Conservation (phyloP, 768 basidiomycete species). For the Mycena alexandri region DNA sequence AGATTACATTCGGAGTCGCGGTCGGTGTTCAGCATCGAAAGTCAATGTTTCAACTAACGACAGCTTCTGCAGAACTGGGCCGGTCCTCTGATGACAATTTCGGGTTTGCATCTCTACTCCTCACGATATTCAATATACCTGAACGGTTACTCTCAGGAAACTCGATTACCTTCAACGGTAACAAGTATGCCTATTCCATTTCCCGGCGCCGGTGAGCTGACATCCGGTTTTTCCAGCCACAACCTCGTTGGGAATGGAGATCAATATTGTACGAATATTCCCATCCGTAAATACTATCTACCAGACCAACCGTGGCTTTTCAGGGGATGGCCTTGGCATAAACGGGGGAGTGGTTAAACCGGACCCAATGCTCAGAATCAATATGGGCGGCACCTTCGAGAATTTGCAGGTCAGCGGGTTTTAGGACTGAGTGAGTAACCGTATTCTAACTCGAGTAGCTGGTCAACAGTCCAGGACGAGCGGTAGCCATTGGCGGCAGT, state of each 20-base stretch:
- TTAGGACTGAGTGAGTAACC: neutral
- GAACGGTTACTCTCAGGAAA: neutral
- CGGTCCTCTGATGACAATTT: constrained; percentile 33
- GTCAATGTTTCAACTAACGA: neutral
- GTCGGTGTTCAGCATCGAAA: neutral
- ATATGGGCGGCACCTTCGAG: constrained; percentile 37
- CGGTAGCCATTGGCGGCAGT: constrained; percentile 33
- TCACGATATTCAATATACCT: neutral
- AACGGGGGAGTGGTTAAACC: constrained; percentile 33
- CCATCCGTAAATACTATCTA: no score
- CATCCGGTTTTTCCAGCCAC: constrained; percentile 16
- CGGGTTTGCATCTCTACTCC: neutral
- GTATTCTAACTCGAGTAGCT: constrained; percentile 6
- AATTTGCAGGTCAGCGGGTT: constrained; percentile 24
- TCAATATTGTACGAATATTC: constrained; percentile 25
- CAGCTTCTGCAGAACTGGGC: constrained; percentile 26
- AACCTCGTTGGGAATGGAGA: constrained; percentile 35
- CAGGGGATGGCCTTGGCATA: constrained; percentile 29
- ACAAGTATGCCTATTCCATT: constrained; percentile 5
- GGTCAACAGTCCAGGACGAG: constrained; percentile 34
- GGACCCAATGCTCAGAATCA: constrained; percentile 38
- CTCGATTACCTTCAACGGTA: constrained; percentile 20
- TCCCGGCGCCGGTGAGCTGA: neutral
- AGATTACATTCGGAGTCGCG: constrained; percentile 28
- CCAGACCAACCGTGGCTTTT: neutral